A percentile compares a stretch with the other conserved stretches of the same genome.
Evolutionary conservation across 768 basidiomycete species (phyloP).

Genomic region (Boletus sp.): DNA sequence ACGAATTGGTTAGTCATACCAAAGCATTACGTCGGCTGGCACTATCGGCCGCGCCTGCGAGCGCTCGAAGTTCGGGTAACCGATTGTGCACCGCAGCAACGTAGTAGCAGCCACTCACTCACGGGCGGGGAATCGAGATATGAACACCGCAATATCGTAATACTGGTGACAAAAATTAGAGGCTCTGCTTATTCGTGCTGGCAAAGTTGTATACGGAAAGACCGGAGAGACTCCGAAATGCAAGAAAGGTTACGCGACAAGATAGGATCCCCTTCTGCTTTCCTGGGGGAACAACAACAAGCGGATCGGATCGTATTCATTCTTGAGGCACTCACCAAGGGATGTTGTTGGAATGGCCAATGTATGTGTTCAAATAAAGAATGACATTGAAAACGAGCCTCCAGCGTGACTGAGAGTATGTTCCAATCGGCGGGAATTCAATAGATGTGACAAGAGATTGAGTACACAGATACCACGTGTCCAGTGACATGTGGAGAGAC

Average conservation of each 20-base stretch:
- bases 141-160: not conserved
- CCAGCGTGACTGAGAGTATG: not conserved
- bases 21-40: not conserved
- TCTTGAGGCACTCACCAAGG: slow-evolving; percentile 8
- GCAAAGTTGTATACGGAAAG: too few species aligned
- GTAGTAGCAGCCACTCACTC: too few species aligned
- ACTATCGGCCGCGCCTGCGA: too few species aligned
- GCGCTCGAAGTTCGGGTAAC: too few species aligned
- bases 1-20: slow-evolving; percentile 8
- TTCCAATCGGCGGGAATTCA: not conserved
- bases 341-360: not conserved
- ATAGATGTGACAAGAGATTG: slow-evolving; percentile 2
- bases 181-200: too few species aligned
- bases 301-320: not conserved
- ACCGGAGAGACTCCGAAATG: not conserved
- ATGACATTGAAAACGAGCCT: slow-evolving; percentile 6
- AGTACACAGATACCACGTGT: not conserved
- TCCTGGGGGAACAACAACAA: not conserved
- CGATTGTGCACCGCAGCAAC: too few species aligned
- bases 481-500: not conserved
- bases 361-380: not conserved
- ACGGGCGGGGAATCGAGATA: not conserved
- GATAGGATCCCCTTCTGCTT: not conserved
- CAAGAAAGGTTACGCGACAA: not conserved
- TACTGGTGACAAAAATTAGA: too few species aligned